phyloP scores from a whole-genome alignment of 495 filamentous ascomycete species.

The Lepraria neglecta region DNA sequence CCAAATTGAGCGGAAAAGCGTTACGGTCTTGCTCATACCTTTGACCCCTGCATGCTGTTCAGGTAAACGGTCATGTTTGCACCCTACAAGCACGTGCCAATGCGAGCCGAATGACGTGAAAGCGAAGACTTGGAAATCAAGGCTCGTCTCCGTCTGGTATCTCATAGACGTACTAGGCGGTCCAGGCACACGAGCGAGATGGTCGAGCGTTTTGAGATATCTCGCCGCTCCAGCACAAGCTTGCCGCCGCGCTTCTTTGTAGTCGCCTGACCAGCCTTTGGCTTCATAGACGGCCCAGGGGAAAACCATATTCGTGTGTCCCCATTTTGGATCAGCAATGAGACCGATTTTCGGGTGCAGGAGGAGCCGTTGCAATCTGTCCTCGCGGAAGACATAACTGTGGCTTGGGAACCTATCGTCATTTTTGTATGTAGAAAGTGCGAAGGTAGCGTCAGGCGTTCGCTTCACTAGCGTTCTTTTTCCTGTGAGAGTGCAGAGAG shows the following conservation, averaged over 20 bases:
- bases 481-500: not conserved
- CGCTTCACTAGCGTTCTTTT: not conserved
- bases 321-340: not conserved
- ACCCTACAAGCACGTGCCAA: not conserved
- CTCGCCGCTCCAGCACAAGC: not conserved
- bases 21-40: not conserved
- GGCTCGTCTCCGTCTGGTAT: slow-evolving; percentile 1
- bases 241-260: not conserved
- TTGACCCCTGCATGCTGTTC: not conserved
- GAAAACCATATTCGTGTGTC: not conserved
- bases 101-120: not conserved
- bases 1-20: not conserved
- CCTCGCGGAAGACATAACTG: not conserved
- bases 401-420: not conserved
- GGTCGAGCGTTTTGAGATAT: not conserved
- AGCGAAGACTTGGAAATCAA: not conserved
- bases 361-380: not conserved
- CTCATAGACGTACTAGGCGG: not conserved
- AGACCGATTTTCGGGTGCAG: not conserved
- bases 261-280: not conserved
- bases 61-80: not conserved
- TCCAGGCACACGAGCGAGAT: not conserved
- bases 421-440: not conserved
- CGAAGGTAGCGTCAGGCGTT: not conserved
- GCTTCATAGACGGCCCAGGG: not conserved